Percentiles rank a stretch among this genome's conserved stretches.
phyloP scores from a whole-genome alignment of 495 filamentous ascomycete species.

The Aspergillus coremiiformis region DNA sequence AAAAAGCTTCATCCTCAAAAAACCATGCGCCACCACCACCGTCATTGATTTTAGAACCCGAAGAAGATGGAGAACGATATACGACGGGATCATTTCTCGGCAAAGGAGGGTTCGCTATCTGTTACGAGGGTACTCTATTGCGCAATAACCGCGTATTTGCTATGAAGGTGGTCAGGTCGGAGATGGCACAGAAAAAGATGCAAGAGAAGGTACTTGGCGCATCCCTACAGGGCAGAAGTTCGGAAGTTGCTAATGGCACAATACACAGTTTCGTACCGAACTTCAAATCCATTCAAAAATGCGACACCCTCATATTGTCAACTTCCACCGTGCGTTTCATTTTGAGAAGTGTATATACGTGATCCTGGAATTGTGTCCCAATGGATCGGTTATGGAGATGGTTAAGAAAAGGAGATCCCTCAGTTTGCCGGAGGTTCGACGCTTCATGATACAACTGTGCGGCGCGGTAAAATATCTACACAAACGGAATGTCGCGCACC shows the following conservation, averaged over 20 bases:
- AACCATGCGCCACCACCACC: slow-evolving; percentile 73
- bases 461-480: slow-evolving; percentile 98
- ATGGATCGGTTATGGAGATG: slow-evolving; percentile 98
- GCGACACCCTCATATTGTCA: slow-evolving; percentile 87
- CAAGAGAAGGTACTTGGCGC: slow-evolving; percentile 68
- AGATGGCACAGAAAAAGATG: slow-evolving; percentile 77
- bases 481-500: slow-evolving; percentile 86
- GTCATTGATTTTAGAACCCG: slow-evolving; percentile 66
- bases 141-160: slow-evolving; percentile 63
- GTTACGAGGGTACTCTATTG: slow-evolving; percentile 66
- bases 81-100: slow-evolving; percentile 76
- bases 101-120: slow-evolving; percentile 93
- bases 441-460: slow-evolving; percentile 86
- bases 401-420: slow-evolving; percentile 79
- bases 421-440: slow-evolving; percentile 84
- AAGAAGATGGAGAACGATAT: slow-evolving; percentile 67
- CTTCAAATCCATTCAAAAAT: slow-evolving; percentile 98
- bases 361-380: slow-evolving; percentile 86
- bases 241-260: slow-evolving; percentile 18
- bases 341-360: slow-evolving; percentile 86
- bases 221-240: background rate
- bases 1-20: slow-evolving; percentile 36
- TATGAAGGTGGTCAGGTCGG: slow-evolving; percentile 83
- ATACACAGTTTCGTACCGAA: slow-evolving; percentile 82
- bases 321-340: slow-evolving; percentile 89